Percentiles rank a stretch among this genome's conserved stretches.
phyloP scores from a whole-genome alignment of 139 green algal genomes.

The Tetraselmis striata region DNA sequence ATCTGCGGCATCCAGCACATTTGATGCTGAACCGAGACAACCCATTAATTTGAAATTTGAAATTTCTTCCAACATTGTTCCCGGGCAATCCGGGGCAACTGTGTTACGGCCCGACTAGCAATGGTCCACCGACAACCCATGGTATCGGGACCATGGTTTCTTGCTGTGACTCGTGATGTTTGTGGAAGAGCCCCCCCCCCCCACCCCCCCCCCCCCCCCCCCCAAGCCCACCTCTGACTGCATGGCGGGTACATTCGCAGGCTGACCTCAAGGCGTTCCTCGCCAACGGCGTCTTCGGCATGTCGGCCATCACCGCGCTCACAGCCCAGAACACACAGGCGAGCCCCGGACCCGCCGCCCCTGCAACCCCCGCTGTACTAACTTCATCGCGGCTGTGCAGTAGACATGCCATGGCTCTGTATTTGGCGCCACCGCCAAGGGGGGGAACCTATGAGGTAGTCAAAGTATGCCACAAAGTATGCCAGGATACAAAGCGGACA shows the following conservation, averaged over 20 bases:
- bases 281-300: conserved; percentile 65
- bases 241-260: neutral
- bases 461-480: no score
- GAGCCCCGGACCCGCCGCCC: no score
- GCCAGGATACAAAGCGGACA: no score
- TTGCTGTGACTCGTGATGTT: neutral
- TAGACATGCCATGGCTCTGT: no score
- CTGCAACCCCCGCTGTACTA: no score
- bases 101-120: neutral
- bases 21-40: neutral
- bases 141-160: neutral
- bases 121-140: neutral
- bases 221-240: neutral
- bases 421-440: no score
- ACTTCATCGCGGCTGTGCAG: no score
- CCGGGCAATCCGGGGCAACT: no score
- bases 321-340: conserved; percentile 95
- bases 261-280: conserved; percentile 41
- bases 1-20: neutral
- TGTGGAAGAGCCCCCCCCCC: no score
- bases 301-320: conserved; percentile 78
- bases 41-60: neutral
- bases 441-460: no score
- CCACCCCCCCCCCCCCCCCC: no score
- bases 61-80: no score